Percentiles rank a stretch among this genome's conserved stretches.
Conservation (phyloP, 768 basidiomycete genomes). For the Russula dissimulans region DNA sequence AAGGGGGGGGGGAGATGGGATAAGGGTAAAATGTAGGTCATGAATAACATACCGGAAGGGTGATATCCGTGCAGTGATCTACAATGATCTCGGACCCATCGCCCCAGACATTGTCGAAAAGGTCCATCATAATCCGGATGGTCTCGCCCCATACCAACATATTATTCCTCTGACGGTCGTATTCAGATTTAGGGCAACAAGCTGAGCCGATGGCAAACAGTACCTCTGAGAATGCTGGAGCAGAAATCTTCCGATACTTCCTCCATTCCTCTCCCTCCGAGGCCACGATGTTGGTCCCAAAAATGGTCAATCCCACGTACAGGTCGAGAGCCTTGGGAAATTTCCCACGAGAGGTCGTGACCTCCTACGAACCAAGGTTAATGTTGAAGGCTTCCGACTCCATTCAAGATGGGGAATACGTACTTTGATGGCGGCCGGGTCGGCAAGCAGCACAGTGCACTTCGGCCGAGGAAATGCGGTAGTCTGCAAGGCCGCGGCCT, state of each 20-base stretch:
- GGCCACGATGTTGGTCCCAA: slow-evolving; percentile 54
- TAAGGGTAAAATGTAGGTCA: too few species aligned
- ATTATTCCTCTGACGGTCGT: slow-evolving; percentile 26
- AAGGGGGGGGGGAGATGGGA: not conserved
- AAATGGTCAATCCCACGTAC: slow-evolving; percentile 40
- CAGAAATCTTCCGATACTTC: slow-evolving; percentile 50
- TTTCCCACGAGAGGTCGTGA: slow-evolving; percentile 37
- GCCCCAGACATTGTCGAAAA: slow-evolving; percentile 39
- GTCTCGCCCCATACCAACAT: slow-evolving; percentile 34
- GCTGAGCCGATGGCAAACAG: not conserved
- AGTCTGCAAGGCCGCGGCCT: not conserved
- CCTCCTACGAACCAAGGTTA: slow-evolving; percentile 33
- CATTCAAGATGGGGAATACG: not conserved
- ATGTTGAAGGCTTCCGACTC: not conserved
- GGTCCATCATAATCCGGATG: slow-evolving; percentile 24
- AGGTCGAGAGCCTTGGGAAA: slow-evolving; percentile 48
- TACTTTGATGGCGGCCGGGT: slow-evolving; percentile 13
- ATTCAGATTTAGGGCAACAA: not conserved
- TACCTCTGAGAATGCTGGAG: slow-evolving; percentile 60
- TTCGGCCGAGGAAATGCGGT: not conserved
- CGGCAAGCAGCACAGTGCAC: slow-evolving; percentile 1
- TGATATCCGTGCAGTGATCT: slow-evolving; percentile 43
- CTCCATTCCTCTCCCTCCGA: slow-evolving; percentile 61
- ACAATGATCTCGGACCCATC: slow-evolving; percentile 31
- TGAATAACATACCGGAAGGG: slow-evolving; percentile 36